Evolutionary conservation across 176 grass and related monocot genomes (phyloP).

Genomic region (Ensete ventricosum): DNA sequence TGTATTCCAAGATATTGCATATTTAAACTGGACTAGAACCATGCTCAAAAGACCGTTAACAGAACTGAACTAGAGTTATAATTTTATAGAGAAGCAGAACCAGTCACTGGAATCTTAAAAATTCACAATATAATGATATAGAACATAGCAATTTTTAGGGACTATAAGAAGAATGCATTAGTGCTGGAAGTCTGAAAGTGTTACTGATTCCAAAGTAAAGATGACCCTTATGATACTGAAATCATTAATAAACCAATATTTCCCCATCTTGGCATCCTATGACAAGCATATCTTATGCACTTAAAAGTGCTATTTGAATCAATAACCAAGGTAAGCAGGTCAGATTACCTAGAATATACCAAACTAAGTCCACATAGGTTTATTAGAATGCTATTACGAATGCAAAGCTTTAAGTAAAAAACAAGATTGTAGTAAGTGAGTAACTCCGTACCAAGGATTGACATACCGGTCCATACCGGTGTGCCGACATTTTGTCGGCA

Average conservation of each 20-base stretch:
- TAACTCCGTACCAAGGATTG: no score
- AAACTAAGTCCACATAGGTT: neutral
- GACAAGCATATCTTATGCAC: neutral
- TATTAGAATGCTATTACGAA: neutral
- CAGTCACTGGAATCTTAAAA: neutral
- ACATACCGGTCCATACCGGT: no score
- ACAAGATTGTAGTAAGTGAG: neutral
- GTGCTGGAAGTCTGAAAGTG: no score
- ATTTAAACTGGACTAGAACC: neutral
- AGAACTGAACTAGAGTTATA: neutral
- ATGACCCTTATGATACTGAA: no score
- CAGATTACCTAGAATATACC: neutral
- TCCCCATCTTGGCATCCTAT: neutral
- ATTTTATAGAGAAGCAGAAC: neutral
- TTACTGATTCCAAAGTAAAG: no score
- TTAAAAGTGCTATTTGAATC: neutral
- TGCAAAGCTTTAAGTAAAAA: neutral
- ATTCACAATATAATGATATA: neutral
- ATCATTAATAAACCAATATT: neutral
- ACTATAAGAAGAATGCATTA: no score
- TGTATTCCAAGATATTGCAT: conserved; percentile 9
- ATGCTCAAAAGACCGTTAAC: neutral
- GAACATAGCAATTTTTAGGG: no score
- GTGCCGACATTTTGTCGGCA: no score
- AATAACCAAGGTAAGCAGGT: neutral